phyloP scores from a whole-genome alignment of 192 early-diverging fungal species.

The Dispira parvispora region DNA sequence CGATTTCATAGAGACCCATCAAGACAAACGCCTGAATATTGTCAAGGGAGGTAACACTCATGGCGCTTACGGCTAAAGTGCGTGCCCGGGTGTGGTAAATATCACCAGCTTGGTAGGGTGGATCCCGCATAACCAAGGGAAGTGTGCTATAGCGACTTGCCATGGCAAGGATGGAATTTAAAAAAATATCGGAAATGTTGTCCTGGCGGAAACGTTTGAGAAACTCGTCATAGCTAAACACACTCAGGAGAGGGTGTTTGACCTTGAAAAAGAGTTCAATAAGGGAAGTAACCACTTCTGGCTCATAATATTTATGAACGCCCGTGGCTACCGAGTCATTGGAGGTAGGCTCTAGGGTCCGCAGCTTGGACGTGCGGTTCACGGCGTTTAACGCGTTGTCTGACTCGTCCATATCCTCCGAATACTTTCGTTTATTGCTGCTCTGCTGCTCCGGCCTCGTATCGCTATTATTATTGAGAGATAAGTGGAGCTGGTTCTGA shows the following conservation, averaged over 20 bases:
- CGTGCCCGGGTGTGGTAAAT: not conserved
- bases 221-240: conserved; percentile 1
- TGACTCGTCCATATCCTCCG: not conserved
- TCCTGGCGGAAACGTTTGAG: not conserved
- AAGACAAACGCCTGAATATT: conserved; percentile 6
- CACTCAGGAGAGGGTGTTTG: conserved; percentile 6
- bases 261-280: conserved; percentile 7
- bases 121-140: conserved; percentile 1
- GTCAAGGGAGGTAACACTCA: conserved; percentile 6
- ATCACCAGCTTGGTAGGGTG: conserved; percentile 5
- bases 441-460: too few relatives aligned
- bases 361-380: not conserved
- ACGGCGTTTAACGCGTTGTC: not conserved
- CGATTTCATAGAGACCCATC: conserved; percentile 8
- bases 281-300: not conserved
- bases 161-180: not conserved
- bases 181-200: conserved; percentile 1
- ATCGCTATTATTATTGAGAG: too few relatives aligned
- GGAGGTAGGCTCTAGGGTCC: not conserved
- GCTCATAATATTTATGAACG: not conserved
- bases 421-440: too few relatives aligned
- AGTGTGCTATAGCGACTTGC: not conserved
- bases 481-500: too few relatives aligned
- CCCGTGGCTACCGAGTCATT: not conserved
- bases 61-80: not conserved